Evolutionary conservation across 2,329 filamentous ascomycete species (phyloP).

Genomic region (Fusarium nygamai): DNA sequence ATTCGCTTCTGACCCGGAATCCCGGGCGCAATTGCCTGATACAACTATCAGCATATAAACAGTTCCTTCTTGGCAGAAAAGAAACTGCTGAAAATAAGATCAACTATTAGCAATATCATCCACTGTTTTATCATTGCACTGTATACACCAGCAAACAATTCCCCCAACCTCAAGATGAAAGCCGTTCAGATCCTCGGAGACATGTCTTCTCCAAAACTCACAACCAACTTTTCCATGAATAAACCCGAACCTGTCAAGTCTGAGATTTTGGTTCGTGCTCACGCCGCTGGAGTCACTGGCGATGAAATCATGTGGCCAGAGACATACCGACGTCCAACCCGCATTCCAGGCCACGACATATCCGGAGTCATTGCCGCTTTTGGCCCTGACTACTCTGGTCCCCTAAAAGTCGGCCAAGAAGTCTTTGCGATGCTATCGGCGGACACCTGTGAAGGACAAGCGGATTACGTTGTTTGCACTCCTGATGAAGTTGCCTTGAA

Average conservation of each 20-base stretch:
- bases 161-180: constrained; percentile 41
- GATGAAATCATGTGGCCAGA: constrained; percentile 50
- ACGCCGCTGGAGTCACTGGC: constrained; percentile 48
- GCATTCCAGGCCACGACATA: constrained; percentile 50
- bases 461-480: neutral
- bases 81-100: accelerated
- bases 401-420: neutral
- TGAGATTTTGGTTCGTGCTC: constrained; percentile 45
- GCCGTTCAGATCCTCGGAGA: constrained; percentile 47
- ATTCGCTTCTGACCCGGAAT: neutral
- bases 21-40: accelerated
- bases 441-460: neutral
- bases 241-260: constrained; percentile 21
- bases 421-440: neutral
- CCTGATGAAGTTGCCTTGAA: neutral
- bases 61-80: neutral
- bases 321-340: constrained; percentile 40
- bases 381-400: neutral
- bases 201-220: constrained; percentile 28
- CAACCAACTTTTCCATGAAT: constrained; percentile 18
- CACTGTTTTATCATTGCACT: accelerated
- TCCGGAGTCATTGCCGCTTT: constrained; percentile 46
- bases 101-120: neutral
- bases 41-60: neutral
- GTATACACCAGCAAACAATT: accelerated